Evolutionary conservation across 1,284 basidiomycete genomes (phyloP).

Genomic region (Ustilago vetiveriae): DNA sequence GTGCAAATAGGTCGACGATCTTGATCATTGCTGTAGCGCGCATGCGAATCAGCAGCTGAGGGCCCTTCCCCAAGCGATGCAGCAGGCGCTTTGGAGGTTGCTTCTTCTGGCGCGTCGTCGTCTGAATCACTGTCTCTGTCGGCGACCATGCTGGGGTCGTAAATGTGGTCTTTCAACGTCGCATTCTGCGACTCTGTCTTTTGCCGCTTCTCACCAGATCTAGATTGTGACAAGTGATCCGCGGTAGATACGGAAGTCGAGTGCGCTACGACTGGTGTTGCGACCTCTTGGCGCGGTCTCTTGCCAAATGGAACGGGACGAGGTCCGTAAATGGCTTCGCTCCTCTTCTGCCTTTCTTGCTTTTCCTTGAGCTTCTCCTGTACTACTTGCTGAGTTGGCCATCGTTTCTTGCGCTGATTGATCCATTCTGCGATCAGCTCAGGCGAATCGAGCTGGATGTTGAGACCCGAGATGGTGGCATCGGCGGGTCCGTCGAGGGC

Average conservation of each 20-base stretch:
- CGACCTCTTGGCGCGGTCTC: constrained; percentile 8
- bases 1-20: constrained; percentile 44
- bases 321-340: constrained; percentile 33
- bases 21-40: not conserved
- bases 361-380: constrained; percentile 52
- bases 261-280: not conserved
- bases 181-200: not conserved
- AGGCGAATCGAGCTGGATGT: constrained; percentile 62
- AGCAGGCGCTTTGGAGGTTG: constrained; percentile 18
- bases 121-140: constrained; percentile 14
- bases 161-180: not conserved
- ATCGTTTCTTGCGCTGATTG: constrained; percentile 63
- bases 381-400: constrained; percentile 55
- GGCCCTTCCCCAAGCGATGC: constrained; percentile 1
- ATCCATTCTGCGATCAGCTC: constrained; percentile 65
- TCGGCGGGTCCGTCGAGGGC: constrained; percentile 53
- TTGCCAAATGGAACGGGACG: constrained; percentile 16
- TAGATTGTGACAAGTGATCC: too few species aligned
- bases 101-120: constrained; percentile 27
- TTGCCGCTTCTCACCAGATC: constrained; percentile 2
- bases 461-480: constrained; percentile 63
- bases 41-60: not conserved
- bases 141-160: not conserved
- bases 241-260: too few species aligned
- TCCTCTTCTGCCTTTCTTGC: constrained; percentile 31